Conservation (phyloP, 345 rosid genomes). For the Pugionium dolabratum region DNA sequence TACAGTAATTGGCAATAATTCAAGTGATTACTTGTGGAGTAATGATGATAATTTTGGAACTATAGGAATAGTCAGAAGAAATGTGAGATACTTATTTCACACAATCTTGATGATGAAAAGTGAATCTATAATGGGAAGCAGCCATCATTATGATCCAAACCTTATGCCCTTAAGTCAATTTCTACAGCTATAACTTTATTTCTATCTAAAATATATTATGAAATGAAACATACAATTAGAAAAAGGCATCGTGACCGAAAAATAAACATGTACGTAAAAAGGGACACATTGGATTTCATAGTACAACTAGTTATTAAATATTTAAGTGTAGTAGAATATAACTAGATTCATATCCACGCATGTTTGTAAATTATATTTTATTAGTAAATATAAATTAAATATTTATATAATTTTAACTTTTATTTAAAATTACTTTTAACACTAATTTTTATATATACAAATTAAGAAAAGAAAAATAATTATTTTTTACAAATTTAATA, state of each 20-base stretch:
- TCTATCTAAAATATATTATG: too few species aligned
- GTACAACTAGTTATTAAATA: background rate
- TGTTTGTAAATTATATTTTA: too few species aligned
- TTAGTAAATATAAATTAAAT: too few species aligned
- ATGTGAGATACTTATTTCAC: constrained; percentile 29
- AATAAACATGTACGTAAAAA: constrained; percentile 13
- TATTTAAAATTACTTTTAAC: too few species aligned
- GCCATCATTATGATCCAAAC: constrained; percentile 36
- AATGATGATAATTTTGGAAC: constrained; percentile 25
- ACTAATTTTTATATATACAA: too few species aligned
- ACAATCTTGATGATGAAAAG: constrained; percentile 40
- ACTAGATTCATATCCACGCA: too few species aligned
- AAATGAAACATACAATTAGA: constrained; percentile 14
- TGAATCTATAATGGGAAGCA: constrained; percentile 42
- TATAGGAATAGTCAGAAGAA: constrained; percentile 12
- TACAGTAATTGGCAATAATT: constrained; percentile 4
- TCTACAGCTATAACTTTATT: constrained; percentile 34
- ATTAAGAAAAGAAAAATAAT: too few species aligned
- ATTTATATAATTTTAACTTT: too few species aligned
- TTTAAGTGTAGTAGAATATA: background rate
- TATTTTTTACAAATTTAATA: too few species aligned
- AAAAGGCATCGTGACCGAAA: constrained; percentile 14
- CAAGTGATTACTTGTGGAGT: constrained; percentile 27
- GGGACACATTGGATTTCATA: constrained; percentile 30
- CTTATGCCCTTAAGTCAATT: constrained; percentile 40